Base-by-base conservation (phyloP, 2,329 filamentous ascomycete species). In the Beauveria medogensis region DNA sequence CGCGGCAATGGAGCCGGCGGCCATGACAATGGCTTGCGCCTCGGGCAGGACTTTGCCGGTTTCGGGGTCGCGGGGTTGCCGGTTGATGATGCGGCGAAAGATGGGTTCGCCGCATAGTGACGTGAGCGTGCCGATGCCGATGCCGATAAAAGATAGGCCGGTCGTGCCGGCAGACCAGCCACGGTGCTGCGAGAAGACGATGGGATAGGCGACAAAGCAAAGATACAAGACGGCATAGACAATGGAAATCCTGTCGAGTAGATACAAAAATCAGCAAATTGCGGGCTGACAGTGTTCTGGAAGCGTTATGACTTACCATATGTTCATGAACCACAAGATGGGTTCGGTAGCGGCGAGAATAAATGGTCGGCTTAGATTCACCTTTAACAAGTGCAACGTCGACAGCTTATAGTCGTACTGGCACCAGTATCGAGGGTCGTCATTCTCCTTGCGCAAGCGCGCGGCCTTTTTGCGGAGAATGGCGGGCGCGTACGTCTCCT, bases 171-270 rank as follows among this genome's bases (percentile, higher is more conserved):
- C 78, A 4, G 79, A 80, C 91, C 90, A 95, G 64, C 89, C 89
- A n/a, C 91, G 87, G 59, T 79, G 69, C 34, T 86, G 77, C 41
- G 79, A 78, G 73, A 92, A 93, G 62, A 93, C 87, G 57, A 92
- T 87, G 0, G 90, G 90, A 70, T 92, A 92, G 22, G 89, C 89
- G n/a, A 92, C 86, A 75, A 95, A 94, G 72, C 89, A 92, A 34
- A 94, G 83, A 68, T 92, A 92, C 1, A 95, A 78, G 28, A 93
- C 91, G 16, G 85, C 88, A 71, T 94, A 94, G 41, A 93, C 83
- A 40, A 93, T 77, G 0, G 88, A 91, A 70, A 91, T 88, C 74
- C 84, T 86, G 40, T 22, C 16, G 26, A 12, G n/a, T 3, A 50
- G 55, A 46, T 55, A 44, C 0, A 14, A 14, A 18, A 18, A 16